A percentile compares a stretch with the other conserved stretches of the same genome.
Evolutionary conservation across 2,329 filamentous ascomycete species (phyloP).

Genomic region (Phoma sp.): DNA sequence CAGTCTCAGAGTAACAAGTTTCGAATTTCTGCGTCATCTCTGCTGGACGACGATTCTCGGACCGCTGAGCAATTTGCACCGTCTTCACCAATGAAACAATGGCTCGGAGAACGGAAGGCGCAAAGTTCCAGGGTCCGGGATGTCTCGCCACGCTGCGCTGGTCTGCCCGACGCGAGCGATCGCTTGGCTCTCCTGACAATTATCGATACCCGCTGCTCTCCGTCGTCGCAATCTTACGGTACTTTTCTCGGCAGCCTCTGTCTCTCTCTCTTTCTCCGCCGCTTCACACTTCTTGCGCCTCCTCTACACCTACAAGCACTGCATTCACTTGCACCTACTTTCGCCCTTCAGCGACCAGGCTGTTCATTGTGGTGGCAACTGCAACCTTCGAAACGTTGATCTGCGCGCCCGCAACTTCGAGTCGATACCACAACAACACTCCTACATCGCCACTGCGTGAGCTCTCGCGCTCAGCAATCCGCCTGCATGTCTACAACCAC

Average conservation of each 20-base stretch:
- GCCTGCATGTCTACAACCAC: conserved; percentile 49
- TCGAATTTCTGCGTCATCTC: background rate
- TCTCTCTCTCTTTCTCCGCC: background rate
- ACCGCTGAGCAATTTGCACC: background rate
- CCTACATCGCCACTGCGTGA: background rate
- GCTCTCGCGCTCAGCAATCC: background rate
- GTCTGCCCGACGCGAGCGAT: conserved; percentile 17
- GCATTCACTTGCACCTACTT: background rate
- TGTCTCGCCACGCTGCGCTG: conserved; percentile 20
- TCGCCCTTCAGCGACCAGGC: background rate
- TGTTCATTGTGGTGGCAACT: background rate
- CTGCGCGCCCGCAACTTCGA: background rate
- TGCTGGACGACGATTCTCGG: background rate
- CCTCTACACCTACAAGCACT: background rate
- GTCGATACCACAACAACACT: background rate
- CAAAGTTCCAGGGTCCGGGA: conserved; percentile 7
- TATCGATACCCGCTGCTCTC: conserved; percentile 9
- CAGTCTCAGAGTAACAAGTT: too few species aligned
- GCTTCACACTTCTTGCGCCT: background rate
- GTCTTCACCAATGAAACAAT: conserved; percentile 1
- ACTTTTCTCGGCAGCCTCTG: conserved; percentile 3
- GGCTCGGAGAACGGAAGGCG: conserved; percentile 9
- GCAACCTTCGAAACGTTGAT: background rate
- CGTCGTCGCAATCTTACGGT: conserved; percentile 13
- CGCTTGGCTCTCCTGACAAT: conserved; percentile 20